Conservation (phyloP, 306 rosid species). For the Alnus rubra region DNA sequence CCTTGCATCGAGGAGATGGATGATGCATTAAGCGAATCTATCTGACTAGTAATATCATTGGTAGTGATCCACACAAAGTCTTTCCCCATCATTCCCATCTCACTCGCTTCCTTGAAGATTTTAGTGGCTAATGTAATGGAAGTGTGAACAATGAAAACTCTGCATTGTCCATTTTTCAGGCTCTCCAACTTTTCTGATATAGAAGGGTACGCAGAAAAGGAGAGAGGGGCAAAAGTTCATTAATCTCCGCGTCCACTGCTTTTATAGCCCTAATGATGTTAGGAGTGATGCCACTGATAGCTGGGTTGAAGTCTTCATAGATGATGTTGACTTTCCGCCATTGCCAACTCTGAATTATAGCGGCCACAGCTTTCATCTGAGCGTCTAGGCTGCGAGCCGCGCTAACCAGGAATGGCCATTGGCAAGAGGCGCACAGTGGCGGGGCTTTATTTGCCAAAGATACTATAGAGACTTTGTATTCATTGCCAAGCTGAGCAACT, state of each 20-base stretch:
- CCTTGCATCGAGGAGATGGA: constrained; percentile 4
- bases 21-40: constrained; percentile 3
- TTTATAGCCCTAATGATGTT: constrained; percentile 5
- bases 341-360: constrained; percentile 22
- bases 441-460: constrained; percentile 19
- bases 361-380: constrained; percentile 28
- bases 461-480: constrained; percentile 11
- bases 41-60: background rate
- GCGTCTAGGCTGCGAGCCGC: constrained; percentile 7
- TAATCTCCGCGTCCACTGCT: constrained; percentile 4
- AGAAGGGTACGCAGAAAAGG: background rate
- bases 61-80: constrained; percentile 13
- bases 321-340: constrained; percentile 28
- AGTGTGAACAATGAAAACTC: constrained; percentile 25
- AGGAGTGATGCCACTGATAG: background rate
- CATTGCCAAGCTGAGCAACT: constrained; percentile 13
- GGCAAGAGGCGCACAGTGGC: background rate
- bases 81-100: constrained; percentile 4
- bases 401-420: constrained; percentile 17
- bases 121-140: constrained; percentile 5
- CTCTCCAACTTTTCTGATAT: background rate
- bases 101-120: background rate
- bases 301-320: constrained; percentile 19
- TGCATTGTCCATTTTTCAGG: constrained; percentile 2
- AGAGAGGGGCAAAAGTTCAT: constrained; percentile 4